Percentiles rank a stretch among this genome's conserved stretches.
Evolutionary conservation across 331 rosid genomes (phyloP).

Genomic region (Cydonia oblonga): DNA sequence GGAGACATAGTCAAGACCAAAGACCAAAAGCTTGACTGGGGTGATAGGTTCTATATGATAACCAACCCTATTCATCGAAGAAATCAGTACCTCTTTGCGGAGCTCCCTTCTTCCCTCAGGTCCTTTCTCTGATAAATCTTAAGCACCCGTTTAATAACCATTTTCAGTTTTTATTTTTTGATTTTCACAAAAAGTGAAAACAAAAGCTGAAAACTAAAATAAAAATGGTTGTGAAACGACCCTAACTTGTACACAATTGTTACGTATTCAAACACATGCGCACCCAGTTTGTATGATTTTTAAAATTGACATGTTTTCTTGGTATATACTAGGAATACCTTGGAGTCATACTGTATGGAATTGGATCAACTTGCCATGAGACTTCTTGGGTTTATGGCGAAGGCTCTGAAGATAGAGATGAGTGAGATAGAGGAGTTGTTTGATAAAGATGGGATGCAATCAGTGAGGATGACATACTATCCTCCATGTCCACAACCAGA

Average conservation of each 20-base stretch:
- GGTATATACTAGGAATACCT: conserved; percentile 24
- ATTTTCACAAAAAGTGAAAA: background rate
- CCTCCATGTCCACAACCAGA: conserved; percentile 73
- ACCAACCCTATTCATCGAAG: conserved; percentile 48
- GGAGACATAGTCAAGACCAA: conserved; percentile 35
- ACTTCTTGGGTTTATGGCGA: conserved; percentile 34
- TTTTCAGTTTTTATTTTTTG: too few species aligned
- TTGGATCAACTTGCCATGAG: conserved; percentile 35
- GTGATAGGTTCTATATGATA: conserved; percentile 52
- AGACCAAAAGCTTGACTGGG: conserved; percentile 74
- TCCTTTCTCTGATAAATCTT: background rate
- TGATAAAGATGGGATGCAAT: conserved; percentile 44
- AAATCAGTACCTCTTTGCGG: conserved; percentile 50
- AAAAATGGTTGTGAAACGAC: background rate
- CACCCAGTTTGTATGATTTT: background rate
- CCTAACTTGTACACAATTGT: background rate
- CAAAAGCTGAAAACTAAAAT: background rate
- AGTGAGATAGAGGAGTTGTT: conserved; percentile 32
- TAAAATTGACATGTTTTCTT: background rate
- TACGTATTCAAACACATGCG: background rate
- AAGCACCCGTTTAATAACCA: background rate
- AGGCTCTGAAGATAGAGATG: conserved; percentile 31
- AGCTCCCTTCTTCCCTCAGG: conserved; percentile 52
- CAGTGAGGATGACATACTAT: conserved; percentile 51
- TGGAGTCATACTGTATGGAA: conserved; percentile 40